Percentiles rank a stretch among this genome's conserved stretches.
phyloP scores from a whole-genome alignment of 2,329 filamentous ascomycete species.

The Diaporthe longicolla region DNA sequence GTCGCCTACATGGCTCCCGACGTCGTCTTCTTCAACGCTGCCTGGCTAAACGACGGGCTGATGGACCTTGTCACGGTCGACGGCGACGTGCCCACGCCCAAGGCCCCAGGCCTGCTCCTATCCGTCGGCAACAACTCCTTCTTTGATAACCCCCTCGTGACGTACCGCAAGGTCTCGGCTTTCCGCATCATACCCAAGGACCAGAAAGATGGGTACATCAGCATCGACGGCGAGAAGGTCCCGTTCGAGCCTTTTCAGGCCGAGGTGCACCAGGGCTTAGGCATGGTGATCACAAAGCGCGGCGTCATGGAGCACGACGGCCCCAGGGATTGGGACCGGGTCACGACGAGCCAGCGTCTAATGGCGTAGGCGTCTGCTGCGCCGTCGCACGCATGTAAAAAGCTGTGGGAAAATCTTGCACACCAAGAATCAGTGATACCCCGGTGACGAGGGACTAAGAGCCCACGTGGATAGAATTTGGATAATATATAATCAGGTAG shows the following conservation, averaged over 20 bases:
- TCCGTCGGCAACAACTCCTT: slow-evolving; percentile 81
- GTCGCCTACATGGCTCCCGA: slow-evolving; percentile 94
- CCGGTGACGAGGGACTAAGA: background rate
- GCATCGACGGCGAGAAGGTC: slow-evolving; percentile 91
- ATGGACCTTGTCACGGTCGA: slow-evolving; percentile 88
- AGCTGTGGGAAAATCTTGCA: background rate
- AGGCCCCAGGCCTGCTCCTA: slow-evolving; percentile 78
- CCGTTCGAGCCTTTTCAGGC: slow-evolving; percentile 93
- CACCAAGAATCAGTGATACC: slow-evolving; percentile 33
- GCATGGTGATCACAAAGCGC: slow-evolving; percentile 84
- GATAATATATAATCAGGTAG: slow-evolving; percentile 5
- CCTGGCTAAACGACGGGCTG: slow-evolving; percentile 85
- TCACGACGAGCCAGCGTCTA: slow-evolving; percentile 48
- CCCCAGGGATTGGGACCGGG: slow-evolving; percentile 64
- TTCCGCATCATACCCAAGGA: slow-evolving; percentile 86
- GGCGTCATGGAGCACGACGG: slow-evolving; percentile 79
- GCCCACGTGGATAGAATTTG: background rate
- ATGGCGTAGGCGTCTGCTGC: slow-evolving; percentile 44
- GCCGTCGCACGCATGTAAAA: background rate
- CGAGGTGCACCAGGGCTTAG: slow-evolving; percentile 86
- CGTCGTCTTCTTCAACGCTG: slow-evolving; percentile 87
- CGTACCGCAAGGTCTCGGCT: slow-evolving; percentile 87
- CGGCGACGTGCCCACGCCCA: slow-evolving; percentile 78
- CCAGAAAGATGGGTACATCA: slow-evolving; percentile 84
- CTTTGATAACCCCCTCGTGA: slow-evolving; percentile 83